Base-by-base conservation (phyloP, 2,329 filamentous ascomycete species). In the Exophiala sp. region DNA sequence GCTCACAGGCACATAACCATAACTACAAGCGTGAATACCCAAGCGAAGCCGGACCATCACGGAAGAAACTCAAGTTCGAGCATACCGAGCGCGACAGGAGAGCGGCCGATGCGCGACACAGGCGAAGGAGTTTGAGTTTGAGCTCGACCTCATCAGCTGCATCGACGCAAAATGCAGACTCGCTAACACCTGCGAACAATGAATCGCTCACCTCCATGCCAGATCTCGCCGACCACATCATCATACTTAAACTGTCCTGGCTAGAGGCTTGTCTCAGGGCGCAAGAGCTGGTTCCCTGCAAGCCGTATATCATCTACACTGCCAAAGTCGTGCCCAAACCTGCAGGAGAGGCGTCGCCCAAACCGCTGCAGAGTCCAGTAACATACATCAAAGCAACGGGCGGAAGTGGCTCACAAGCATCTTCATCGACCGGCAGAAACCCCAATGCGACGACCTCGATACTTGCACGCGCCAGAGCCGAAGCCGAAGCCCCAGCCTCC, bases 161-260 rank as follows among this genome's bases (percentile, higher is more conserved):
- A 3, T 39, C 52, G 10, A 38, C 34, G 27, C n/a, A n/a, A n/a
- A n/a, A 45, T 41, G 16, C 21, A 49, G 13, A 16, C 35, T 7
- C 18, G 32, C 11, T 30, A n/a, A n/a, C n/a, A n/a, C n/a, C n/a
- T n/a, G n/a, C n/a, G n/a, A n/a, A n/a, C n/a, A n/a, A n/a, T n/a
- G n/a, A n/a, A n/a, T n/a, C n/a, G n/a, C n/a, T n/a, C n/a, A n/a
- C 34, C n/a, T 32, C 44, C 14, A 57, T 52, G 49, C 53, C 53
- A 9, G 46, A 58, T 41, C 55, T 62, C 18, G 42, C 62, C 3
- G 65, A 70, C 27, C 59, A 64, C 9, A 60, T 81, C 41, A 72
- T 69, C 52, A 74, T 82, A 2, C 60, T 81, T 35, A 76, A 69
- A 52, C 57, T 78, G 3, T 70, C 75, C 10, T 83, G 80, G 80